Conservation (phyloP, 352 stramenopile species). For the Pythium scleroteichum region DNA sequence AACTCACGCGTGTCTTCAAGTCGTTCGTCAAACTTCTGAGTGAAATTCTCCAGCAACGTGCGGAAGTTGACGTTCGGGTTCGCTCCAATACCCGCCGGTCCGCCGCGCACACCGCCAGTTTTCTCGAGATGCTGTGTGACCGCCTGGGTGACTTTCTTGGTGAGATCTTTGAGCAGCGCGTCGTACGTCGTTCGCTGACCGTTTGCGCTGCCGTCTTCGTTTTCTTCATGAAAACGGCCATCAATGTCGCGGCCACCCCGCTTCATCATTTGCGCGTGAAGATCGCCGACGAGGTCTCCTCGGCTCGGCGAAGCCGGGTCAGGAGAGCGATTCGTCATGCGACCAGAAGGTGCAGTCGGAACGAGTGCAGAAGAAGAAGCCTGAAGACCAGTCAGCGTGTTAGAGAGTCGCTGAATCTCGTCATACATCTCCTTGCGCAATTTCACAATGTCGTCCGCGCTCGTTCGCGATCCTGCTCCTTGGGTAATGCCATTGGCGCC, state of each 20-base stretch:
- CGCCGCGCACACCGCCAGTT: constrained; percentile 14
- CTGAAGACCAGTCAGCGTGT: constrained; percentile 31
- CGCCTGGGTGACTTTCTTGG: constrained; percentile 70
- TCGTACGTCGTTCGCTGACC: constrained; percentile 70
- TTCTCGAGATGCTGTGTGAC: constrained; percentile 55
- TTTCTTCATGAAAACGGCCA: constrained; percentile 41
- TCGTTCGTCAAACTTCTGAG: constrained; percentile 67
- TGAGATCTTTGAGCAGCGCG: constrained; percentile 70
- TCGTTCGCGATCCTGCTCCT: neutral
- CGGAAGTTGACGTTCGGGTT: constrained; percentile 69
- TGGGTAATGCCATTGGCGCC: constrained; percentile 24
- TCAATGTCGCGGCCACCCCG: constrained; percentile 43
- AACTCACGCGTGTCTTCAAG: constrained; percentile 64
- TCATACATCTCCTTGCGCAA: constrained; percentile 51
- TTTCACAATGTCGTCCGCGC: constrained; percentile 42
- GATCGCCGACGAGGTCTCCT: constrained; percentile 48
- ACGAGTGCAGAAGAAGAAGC: constrained; percentile 5
- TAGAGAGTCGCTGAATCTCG: constrained; percentile 52
- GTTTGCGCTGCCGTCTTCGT: constrained; percentile 11
- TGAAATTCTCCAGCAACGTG: constrained; percentile 72
- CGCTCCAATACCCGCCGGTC: constrained; percentile 33
- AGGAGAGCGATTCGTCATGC: neutral
- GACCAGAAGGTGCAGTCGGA: constrained; percentile 4
- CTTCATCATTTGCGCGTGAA: constrained; percentile 59
- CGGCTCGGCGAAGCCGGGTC: constrained; percentile 2